Percentiles rank a stretch among this genome's conserved stretches.
Conservation (phyloP, 345 rosid species). For the Pistacia integerrima region DNA sequence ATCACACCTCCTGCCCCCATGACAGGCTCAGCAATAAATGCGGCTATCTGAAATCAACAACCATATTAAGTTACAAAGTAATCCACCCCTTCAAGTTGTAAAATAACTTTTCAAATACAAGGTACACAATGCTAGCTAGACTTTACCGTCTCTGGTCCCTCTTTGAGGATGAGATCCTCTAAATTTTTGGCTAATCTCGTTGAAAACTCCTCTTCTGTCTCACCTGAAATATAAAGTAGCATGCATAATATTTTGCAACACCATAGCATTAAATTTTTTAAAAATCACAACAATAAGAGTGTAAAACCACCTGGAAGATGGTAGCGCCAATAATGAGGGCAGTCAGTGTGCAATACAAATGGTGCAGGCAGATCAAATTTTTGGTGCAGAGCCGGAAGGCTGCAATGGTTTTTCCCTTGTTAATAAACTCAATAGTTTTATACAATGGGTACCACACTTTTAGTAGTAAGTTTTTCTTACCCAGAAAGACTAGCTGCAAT, state of each 20-base stretch:
- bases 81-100: conserved; percentile 2
- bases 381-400: conserved; percentile 87
- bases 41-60: conserved; percentile 70
- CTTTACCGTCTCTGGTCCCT: conserved; percentile 92
- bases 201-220: conserved; percentile 91
- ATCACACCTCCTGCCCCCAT: conserved; percentile 99
- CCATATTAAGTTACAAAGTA: conserved; percentile 13
- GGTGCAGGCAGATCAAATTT: conserved; percentile 97
- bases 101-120: conserved; percentile 4
- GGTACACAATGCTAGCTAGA: conserved; percentile 12
- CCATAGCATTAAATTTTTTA: not conserved
- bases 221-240: conserved; percentile 55
- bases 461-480: conserved; percentile 34
- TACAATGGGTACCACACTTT: conserved; percentile 7
- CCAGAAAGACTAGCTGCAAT: conserved; percentile 98
- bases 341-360: conserved; percentile 87
- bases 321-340: conserved; percentile 98
- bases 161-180: conserved; percentile 88
- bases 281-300: conserved; percentile 4
- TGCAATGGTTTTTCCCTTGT: conserved; percentile 30
- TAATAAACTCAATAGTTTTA: conserved; percentile 9
- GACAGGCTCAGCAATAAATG: conserved; percentile 95
- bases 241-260: conserved; percentile 7
- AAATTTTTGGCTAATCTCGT: conserved; percentile 85
- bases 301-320: conserved; percentile 75